Percentiles rank a stretch among this genome's conserved stretches.
Conservation (phyloP, 805 yeast species). For the Zygoascus tannicola region DNA sequence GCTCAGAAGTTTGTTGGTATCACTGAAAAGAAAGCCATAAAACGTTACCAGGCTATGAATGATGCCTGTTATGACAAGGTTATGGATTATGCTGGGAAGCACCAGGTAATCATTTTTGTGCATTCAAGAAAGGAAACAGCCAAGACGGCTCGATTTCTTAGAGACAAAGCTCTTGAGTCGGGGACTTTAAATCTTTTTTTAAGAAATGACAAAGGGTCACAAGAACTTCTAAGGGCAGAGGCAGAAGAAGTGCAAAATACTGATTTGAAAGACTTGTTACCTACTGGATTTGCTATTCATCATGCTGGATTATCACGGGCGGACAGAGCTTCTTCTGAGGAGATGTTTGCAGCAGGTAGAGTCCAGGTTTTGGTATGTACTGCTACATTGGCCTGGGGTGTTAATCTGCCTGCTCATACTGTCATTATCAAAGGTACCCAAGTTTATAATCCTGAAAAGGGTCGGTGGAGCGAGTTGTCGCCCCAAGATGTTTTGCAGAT, state of each 20-base stretch:
- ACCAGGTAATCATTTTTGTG: conserved; percentile 83
- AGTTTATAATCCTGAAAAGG: conserved; percentile 82
- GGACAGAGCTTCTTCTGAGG: conserved; percentile 75
- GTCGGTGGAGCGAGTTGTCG: conserved; percentile 82
- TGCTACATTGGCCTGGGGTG: conserved; percentile 97
- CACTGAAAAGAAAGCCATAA: conserved; percentile 72
- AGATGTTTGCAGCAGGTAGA: conserved; percentile 79
- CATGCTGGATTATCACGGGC: conserved; percentile 77
- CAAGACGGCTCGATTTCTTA: conserved; percentile 69
- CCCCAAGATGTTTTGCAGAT: conserved; percentile 93
- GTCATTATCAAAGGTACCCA: conserved; percentile 91
- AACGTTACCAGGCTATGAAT: conserved; percentile 73
- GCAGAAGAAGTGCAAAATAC: conserved; percentile 45
- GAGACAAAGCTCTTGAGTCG: conserved; percentile 49
- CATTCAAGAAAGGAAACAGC: conserved; percentile 90
- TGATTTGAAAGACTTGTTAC: conserved; percentile 49
- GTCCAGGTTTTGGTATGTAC: conserved; percentile 80
- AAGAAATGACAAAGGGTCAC: conserved; percentile 44
- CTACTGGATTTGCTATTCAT: conserved; percentile 76
- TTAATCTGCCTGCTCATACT: conserved; percentile 88
- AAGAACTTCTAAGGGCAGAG: conserved; percentile 59
- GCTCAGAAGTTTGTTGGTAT: conserved; percentile 84
- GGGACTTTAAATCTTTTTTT: conserved; percentile 39
- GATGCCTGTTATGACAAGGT: conserved; percentile 83
- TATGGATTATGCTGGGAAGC: conserved; percentile 50